Evolutionary conservation across 2,329 filamentous ascomycete species (phyloP).

Genomic region (Aspergillus novofumigatus): DNA sequence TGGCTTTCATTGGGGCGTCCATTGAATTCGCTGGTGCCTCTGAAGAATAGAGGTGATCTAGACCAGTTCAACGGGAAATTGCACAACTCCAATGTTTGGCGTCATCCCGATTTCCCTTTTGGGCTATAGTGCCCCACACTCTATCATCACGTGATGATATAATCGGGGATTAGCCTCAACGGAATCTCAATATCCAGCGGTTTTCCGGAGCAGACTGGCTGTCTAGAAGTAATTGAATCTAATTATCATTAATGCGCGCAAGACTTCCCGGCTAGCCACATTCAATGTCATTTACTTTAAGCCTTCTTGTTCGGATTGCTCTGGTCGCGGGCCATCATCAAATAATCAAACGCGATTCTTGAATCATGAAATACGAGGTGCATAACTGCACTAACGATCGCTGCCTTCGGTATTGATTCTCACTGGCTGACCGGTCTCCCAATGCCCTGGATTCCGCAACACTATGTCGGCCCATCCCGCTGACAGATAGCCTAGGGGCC

Average conservation of each 20-base stretch:
- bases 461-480: not conserved
- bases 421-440: not conserved
- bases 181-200: not conserved
- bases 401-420: not conserved
- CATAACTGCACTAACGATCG: not conserved
- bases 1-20: conserved; percentile 4
- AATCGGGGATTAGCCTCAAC: conserved; percentile 7
- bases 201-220: not conserved
- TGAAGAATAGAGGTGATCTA: conserved; percentile 1
- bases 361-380: not conserved
- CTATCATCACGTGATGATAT: conserved; percentile 11
- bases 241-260: not conserved
- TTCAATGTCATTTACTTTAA: not conserved
- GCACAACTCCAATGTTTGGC: conserved; percentile 18
- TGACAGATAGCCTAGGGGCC: not conserved
- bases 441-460: not conserved
- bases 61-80: conserved; percentile 4
- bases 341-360: not conserved
- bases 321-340: not conserved
- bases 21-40: conserved; percentile 3
- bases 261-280: not conserved
- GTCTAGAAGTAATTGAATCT: not conserved
- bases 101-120: conserved; percentile 20
- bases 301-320: not conserved
- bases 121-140: conserved; percentile 8